Conservation (phyloP, 306 rosid genomes). For the Datisca glomerata region DNA sequence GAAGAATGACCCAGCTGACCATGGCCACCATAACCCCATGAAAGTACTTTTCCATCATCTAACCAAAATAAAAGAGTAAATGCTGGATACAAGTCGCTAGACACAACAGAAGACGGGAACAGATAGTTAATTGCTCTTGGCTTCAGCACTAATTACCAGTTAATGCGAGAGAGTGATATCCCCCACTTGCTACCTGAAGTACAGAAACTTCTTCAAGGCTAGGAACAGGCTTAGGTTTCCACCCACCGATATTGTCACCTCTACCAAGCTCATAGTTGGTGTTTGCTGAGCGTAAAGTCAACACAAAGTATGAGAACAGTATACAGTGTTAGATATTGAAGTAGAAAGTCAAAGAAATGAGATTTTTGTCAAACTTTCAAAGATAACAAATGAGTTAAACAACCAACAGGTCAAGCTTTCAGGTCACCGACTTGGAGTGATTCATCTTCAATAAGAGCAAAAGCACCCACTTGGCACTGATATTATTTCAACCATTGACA, state of each 20-base stretch:
- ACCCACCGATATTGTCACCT: slow-evolving; percentile 75
- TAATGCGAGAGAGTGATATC: slow-evolving; percentile 94
- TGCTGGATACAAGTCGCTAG: background rate
- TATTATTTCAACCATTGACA: too few species aligned
- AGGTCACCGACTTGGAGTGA: too few species aligned
- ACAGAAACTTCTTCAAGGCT: slow-evolving; percentile 49
- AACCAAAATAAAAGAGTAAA: slow-evolving; percentile 9
- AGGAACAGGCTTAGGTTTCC: slow-evolving; percentile 75
- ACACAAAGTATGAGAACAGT: slow-evolving; percentile 1
- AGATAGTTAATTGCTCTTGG: too few species aligned
- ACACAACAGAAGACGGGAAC: too few species aligned
- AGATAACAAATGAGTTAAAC: slow-evolving; percentile 1
- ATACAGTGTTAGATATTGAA: background rate
- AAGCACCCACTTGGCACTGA: too few species aligned
- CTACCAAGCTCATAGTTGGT: slow-evolving; percentile 95
- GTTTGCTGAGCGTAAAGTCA: slow-evolving; percentile 51
- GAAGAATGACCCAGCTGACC: slow-evolving; percentile 92
- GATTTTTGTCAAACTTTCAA: slow-evolving; percentile 3
- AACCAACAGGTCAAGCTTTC: slow-evolving; percentile 1
- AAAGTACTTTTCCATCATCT: slow-evolving; percentile 87
- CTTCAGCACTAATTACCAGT: too few species aligned
- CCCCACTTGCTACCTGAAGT: slow-evolving; percentile 77
- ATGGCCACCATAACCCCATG: slow-evolving; percentile 96
- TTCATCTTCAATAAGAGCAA: too few species aligned
- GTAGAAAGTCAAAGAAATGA: too few species aligned